These are phyloP conservation scores for Pythium rishiriense DNA, from an alignment of 352 stramenopile genomes.

Conservation along the genomic window DNA sequence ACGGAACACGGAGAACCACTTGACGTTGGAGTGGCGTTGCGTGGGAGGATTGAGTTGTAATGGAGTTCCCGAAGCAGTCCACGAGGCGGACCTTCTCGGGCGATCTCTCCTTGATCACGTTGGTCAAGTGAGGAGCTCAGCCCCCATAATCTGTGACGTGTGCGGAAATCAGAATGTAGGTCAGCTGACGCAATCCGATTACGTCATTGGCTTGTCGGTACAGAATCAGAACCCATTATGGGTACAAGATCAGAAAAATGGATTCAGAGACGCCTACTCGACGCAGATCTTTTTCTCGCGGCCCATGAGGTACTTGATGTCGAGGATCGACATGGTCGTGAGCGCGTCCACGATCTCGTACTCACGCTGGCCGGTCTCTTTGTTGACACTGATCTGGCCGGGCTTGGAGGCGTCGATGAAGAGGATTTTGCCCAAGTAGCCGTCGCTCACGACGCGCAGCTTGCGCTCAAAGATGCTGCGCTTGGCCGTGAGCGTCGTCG, in stretches of 20 bases:
- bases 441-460: conserved; percentile 37
- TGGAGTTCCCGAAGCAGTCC: too few species aligned
- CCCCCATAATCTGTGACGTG: too few species aligned
- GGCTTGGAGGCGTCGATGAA: conserved; percentile 37
- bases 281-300: conserved; percentile 22
- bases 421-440: conserved; percentile 38
- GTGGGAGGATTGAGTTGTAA: too few species aligned
- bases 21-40: too few species aligned
- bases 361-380: conserved; percentile 32
- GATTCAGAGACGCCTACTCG: background rate
- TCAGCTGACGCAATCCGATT: too few species aligned
- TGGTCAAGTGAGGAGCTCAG: too few species aligned
- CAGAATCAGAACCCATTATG: too few species aligned
- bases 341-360: conserved; percentile 47
- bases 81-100: too few species aligned
- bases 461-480: conserved; percentile 49
- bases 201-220: too few species aligned
- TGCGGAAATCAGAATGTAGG: too few species aligned
- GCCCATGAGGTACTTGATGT: conserved; percentile 56
- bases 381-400: conserved; percentile 34
- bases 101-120: too few species aligned
- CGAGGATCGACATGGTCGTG: conserved; percentile 45
- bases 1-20: too few species aligned
- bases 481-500: conserved; percentile 6
- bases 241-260: background rate